Evolutionary conservation across 2,329 filamentous ascomycete genomes (phyloP), one percentile per base, ranked within the genome.

Genomic region (Bisporella sp.): DNA sequence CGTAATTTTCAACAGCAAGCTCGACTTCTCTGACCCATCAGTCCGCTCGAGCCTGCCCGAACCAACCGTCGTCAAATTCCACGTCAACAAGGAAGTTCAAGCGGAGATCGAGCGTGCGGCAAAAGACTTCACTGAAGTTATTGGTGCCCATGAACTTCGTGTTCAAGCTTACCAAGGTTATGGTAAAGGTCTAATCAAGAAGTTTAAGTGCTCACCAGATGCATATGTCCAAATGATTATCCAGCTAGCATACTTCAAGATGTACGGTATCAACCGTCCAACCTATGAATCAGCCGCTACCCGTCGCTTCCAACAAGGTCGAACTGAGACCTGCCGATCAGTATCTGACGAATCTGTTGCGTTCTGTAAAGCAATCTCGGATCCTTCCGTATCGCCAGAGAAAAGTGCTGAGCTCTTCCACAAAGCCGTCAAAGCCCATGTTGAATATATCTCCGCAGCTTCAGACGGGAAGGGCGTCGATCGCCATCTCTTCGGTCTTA

Each of bases 201-300:
- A 96, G 72, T 97, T 99, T 83, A 95, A 90, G 74, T 96, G 89
- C 81, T 95, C 88, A 30, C 93, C 93, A 31, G 95, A 99, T 64
- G 93, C 92, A 32, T 99, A 95, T 69, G 90, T 97, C 41, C 93
- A 99, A 73, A 93, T 99, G 89, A 75, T 96, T 68, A 99, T 99
- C 68, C 93, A 99, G 71, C 82, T 97, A 48, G 93, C 93, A 39
- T 99, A 99, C 77, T 85, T 85, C 79, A 97, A 97, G 74, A 96
- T 99, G 89, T 96, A 95, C 72, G 93, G 93, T 76, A 89, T 91
- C 78, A 96, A 91, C 78, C 81, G 93, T 4, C 93, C 93, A 1
- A 99, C 95, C 0, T 99, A 99, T 74, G 93, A 99, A 73, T 96
- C 91, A 5, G 93, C 93, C 29, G 85, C 93, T 4, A 96, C 89